phyloP scores from a whole-genome alignment of 1,139 yeast species.

The Debaryomycetaceae sp. region DNA sequence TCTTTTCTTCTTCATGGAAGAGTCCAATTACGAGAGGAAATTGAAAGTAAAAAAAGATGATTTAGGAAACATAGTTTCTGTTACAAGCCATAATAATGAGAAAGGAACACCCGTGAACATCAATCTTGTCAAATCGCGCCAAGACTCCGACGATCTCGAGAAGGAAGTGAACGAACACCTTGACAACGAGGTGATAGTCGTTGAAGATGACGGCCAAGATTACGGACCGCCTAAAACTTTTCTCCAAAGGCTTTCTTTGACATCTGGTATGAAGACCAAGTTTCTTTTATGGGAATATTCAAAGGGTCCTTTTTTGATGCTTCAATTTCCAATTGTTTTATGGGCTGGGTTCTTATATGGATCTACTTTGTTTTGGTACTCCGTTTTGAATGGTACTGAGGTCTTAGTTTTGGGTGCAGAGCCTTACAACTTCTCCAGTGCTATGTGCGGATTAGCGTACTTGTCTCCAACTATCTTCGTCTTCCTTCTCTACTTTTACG shows the following conservation, averaged over 20 bases:
- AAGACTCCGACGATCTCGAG: slow-evolving; percentile 1
- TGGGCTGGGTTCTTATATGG: slow-evolving; percentile 19
- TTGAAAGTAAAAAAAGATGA: slow-evolving; percentile 3
- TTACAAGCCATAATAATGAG: slow-evolving; percentile 1
- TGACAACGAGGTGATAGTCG: slow-evolving; percentile 2
- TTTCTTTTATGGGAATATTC: slow-evolving; percentile 27
- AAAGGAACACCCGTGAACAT: neutral
- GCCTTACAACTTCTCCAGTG: slow-evolving; percentile 39
- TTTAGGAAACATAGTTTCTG: slow-evolving; percentile 3
- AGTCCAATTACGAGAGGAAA: slow-evolving; percentile 20
- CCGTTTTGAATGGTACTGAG: slow-evolving; percentile 46
- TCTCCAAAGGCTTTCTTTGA: slow-evolving; percentile 28
- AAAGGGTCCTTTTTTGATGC: slow-evolving; percentile 14
- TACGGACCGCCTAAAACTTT: slow-evolving; percentile 20
- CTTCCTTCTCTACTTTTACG: slow-evolving; percentile 3
- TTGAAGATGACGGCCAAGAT: slow-evolving; percentile 1
- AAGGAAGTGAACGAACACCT: slow-evolving; percentile 1
- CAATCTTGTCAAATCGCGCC: neutral
- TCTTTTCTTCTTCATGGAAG: slow-evolving; percentile 39
- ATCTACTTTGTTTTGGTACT: slow-evolving; percentile 41
- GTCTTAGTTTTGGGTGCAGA: slow-evolving; percentile 36
- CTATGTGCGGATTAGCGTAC: slow-evolving; percentile 41
- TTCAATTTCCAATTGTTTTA: slow-evolving; percentile 15
- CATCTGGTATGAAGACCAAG: slow-evolving; percentile 24
- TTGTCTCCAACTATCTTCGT: slow-evolving; percentile 25